Evolutionary conservation across 371 early-diverging fungal species (phyloP).

Genomic region (Nosema muscidifuracis): DNA sequence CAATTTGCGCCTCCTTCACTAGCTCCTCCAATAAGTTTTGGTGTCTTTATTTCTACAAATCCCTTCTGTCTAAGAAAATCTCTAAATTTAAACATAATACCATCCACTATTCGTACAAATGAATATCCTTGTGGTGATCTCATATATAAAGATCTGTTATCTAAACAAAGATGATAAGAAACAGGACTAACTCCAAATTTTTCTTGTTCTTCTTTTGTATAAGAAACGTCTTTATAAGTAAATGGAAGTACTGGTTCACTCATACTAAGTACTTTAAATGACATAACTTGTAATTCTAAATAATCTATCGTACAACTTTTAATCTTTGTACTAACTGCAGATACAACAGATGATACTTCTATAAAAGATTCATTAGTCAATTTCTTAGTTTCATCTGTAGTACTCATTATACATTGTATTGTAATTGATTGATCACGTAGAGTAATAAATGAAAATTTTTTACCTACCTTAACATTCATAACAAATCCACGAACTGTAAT

Average conservation of each 20-base stretch:
- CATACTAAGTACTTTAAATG: conserved; percentile 35
- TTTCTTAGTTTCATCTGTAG: conserved; percentile 1
- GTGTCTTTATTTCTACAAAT: conserved; percentile 94
- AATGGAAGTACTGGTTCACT: conserved; percentile 71
- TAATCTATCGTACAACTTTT: conserved; percentile 52
- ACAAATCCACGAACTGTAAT: conserved; percentile 57
- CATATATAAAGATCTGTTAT: conserved; percentile 89
- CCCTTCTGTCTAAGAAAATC: conserved; percentile 73
- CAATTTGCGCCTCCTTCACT: conserved; percentile 98
- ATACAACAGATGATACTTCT: conserved; percentile 43
- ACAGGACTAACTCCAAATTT: conserved; percentile 64
- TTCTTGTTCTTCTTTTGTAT: conserved; percentile 70
- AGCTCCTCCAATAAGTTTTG: conserved; percentile 88
- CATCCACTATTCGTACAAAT: conserved; percentile 89
- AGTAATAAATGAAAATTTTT: conserved; percentile 54
- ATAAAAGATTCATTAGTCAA: conserved; percentile 55
- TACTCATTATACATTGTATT: conserved; percentile 32
- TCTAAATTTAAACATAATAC: conserved; percentile 83
- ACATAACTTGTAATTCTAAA: conserved; percentile 52
- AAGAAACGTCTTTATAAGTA: conserved; percentile 82
- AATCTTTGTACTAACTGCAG: conserved; percentile 36
- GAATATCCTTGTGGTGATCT: conserved; percentile 90
- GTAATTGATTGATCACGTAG: conserved; percentile 52
- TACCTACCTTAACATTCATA: conserved; percentile 29
- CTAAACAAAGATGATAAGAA: conserved; percentile 79